Conservation (phyloP, 2,329 filamentous ascomycete species). For the Elsinoe perseae region DNA sequence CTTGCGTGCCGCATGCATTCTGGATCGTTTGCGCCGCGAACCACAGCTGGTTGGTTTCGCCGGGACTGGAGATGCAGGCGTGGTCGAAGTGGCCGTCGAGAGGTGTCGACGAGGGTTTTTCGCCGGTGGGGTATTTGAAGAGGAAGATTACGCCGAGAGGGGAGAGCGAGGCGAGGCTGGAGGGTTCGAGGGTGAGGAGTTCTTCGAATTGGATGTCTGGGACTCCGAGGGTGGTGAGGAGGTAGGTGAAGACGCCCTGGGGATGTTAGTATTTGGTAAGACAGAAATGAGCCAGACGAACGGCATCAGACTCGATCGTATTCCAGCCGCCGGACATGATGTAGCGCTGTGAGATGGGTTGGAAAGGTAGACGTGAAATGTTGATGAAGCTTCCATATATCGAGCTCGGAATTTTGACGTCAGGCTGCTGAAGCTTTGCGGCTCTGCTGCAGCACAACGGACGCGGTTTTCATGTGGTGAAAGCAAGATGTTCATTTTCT, state of each 20-base stretch:
- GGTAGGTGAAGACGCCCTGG: constrained; percentile 91
- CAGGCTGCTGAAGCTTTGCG: constrained; percentile 1
- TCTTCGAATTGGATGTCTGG: constrained; percentile 96
- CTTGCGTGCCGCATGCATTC: constrained; percentile 96
- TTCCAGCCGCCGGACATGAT: constrained; percentile 68
- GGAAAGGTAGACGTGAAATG: neutral
- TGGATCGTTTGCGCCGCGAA: constrained; percentile 97
- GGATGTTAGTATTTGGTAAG: neutral
- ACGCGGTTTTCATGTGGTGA: no score
- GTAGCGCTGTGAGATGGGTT: neutral
- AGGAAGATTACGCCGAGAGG: constrained; percentile 82
- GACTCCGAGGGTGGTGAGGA: constrained; percentile 86
- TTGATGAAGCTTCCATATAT: neutral
- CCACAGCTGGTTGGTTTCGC: constrained; percentile 51
- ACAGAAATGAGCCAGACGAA: constrained; percentile 43
- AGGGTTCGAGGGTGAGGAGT: constrained; percentile 77
- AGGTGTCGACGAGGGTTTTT: constrained; percentile 56
- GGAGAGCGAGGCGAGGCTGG: constrained; percentile 57
- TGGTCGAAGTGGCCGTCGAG: constrained; percentile 77
- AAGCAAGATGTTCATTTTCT: no score
- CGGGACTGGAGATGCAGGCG: constrained; percentile 51
- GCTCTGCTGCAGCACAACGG: neutral
- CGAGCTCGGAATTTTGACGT: constrained; percentile 11
- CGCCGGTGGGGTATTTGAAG: constrained; percentile 85
- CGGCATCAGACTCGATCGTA: constrained; percentile 95